Base-by-base conservation (phyloP, 345 rosid genomes). In the Rhodamnia rubescens region DNA sequence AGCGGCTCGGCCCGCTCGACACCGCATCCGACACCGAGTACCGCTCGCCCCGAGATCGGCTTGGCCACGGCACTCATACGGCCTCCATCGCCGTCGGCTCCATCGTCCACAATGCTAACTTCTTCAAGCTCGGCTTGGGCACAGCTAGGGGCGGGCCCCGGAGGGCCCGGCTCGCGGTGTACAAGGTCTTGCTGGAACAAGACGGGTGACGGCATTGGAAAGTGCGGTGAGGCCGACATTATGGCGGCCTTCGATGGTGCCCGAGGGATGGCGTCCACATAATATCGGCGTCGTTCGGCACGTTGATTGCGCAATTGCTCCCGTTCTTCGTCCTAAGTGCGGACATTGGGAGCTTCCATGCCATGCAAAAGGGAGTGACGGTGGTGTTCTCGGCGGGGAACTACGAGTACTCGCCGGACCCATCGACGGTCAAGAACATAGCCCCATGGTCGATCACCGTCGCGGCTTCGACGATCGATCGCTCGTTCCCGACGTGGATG, bases 21-120 rank as follows among this genome's bases (percentile, higher is more conserved):
- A 52, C n/a, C 4, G 87, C 59, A 22, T 84, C 86, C 59, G 88
- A 86, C 85, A 56, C 82, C 4, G 95, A 95, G 86, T 92, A 93
- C 85, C 83, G 90, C 88, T 95, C 97, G 1, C 85, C 96, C 13
- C 89, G 95, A 21, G 95, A 94, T 90, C 58, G 78, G 42, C 85
- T 91, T 2, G 95, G 96, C 16, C 96, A 94, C 32, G 96, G 95
- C 20, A 93, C 93, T 11, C 96, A 94, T 87, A 92, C 92, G 7
- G 95, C 95, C 69, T 93, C 96, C 21, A 94, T 88, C 12, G 94
- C 94, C 44, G 92, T 89, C 1, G 94, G 96, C 83, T 90, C 92
- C 75, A 32, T 91, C 3, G 93, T 87, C 2, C 82, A 18, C 61
- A 89, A 90, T 59, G 93, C 86, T 7, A 87, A 88, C 85, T 89